Evolutionary conservation across 2,329 filamentous ascomycete species (phyloP), one percentile per base, ranked within the genome.

Genomic region (Ceratocystis lukuohia): DNA sequence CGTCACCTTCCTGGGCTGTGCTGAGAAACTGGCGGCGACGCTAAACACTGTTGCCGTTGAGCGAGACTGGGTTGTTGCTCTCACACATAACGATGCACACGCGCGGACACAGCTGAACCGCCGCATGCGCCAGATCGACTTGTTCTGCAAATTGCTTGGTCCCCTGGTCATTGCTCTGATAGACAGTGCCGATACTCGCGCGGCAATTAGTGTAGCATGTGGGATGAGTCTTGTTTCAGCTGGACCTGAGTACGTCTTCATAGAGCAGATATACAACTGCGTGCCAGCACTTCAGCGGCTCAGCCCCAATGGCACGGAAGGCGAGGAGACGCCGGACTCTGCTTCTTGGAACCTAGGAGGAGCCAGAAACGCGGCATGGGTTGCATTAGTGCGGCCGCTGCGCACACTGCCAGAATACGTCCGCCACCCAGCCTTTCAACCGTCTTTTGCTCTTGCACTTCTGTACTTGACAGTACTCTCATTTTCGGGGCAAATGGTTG

Each of bases 31-130:
- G 7, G 79, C 78, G 15, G 79, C 84, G 1, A 79, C 86, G 5
- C 79, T 84, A 72, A 91, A 90, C 72, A 78, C 83, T 0, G 82
- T 91, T 0, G 78, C 88, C 0, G 80, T 91, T 0, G 88, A 91
- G 73, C 78, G 84, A 71, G 88, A 91, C 70, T 90, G 88, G 87
- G 80, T 84, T 3, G 78, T 84, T 0, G 76, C 83, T 6, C 67
- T 72, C 0, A 69, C 71, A 1, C 66, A 62, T 2, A 61, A 59
- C 1, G 56, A 71, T 46, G 53, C 56, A 0, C 44, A 48, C 1
- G 56, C 61, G 0, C 69, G 68, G 20, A 71, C 66, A 74, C 77
- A 74, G 5, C 72, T 85, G 30, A 86, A 85, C 71, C 79, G 82
- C 1, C 76, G 76, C n/a, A 84, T 86, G 80, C 78, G 83, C n/a